These are phyloP conservation scores for Oidium heveae DNA, from an alignment of 2,329 filamentous ascomycete species.

Conservation along the genomic window DNA sequence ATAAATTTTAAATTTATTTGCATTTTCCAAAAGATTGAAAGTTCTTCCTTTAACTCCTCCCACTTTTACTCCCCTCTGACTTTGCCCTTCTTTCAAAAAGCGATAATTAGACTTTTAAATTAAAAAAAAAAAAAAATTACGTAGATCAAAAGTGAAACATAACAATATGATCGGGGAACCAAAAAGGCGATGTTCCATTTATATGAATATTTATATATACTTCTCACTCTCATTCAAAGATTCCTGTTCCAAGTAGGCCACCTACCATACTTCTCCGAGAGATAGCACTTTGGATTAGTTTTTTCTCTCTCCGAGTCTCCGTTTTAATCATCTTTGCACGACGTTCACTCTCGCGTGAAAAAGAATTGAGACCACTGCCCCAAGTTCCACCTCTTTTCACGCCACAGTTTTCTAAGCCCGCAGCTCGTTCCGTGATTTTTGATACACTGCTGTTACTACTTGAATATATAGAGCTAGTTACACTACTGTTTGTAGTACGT, in stretches of 20 bases:
- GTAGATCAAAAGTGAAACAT: too few species aligned
- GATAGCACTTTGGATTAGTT: conserved; percentile 30
- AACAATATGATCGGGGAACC: too few species aligned
- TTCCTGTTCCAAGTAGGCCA: conserved; percentile 30
- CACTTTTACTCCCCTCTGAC: too few species aligned
- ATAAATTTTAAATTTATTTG: too few species aligned
- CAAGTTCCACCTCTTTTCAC: conserved; percentile 35
- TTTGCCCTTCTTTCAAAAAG: too few species aligned
- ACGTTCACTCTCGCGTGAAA: conserved; percentile 32
- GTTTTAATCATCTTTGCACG: conserved; percentile 27
- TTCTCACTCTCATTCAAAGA: conserved; percentile 21
- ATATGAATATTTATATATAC: too few species aligned
- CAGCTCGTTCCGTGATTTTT: neutral
- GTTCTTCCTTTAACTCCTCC: too few species aligned
- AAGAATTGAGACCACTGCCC: conserved; percentile 33
- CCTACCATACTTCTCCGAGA: conserved; percentile 29
- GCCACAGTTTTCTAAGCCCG: conserved; percentile 21
- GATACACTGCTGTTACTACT: conserved; percentile 1
- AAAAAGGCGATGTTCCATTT: too few species aligned
- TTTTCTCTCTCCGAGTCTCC: conserved; percentile 31
- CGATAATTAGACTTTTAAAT: too few species aligned
- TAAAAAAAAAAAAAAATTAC: too few species aligned
- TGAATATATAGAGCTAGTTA: conserved; percentile 12
- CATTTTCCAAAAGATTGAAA: too few species aligned
- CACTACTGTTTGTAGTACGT: conserved; percentile 36